phyloP scores from a whole-genome alignment of 148 eudicot species.

The Rhododendron ferrugineum region DNA sequence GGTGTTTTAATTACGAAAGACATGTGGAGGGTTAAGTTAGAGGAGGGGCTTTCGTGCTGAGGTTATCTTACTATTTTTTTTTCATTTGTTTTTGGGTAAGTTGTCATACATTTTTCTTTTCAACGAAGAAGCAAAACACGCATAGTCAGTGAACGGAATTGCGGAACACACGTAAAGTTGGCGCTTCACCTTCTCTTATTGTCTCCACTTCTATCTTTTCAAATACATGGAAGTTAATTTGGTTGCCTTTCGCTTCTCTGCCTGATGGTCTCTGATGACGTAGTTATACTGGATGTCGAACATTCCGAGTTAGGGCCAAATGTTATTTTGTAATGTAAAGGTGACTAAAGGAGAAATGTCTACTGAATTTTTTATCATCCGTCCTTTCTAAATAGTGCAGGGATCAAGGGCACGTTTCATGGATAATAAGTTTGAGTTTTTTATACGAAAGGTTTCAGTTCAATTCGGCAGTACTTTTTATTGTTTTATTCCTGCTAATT shows the following conservation, averaged over 20 bases:
- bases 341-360: not conserved
- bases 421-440: not conserved
- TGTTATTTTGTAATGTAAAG: not conserved
- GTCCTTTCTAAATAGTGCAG: not conserved
- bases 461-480: not conserved
- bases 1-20: not conserved
- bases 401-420: not conserved
- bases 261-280: not conserved
- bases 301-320: not conserved
- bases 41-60: not conserved
- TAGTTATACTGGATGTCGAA: not conserved
- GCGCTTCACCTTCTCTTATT: not conserved
- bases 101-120: not conserved
- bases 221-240: not conserved
- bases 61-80: not conserved
- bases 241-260: not conserved
- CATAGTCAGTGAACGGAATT: not conserved
- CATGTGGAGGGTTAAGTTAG: not conserved
- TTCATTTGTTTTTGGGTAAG: not conserved
- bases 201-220: not conserved
- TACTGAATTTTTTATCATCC: not conserved
- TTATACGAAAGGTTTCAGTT: not conserved
- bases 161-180: not conserved
- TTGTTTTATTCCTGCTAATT: not conserved
- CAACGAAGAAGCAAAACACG: not conserved